Percentiles rank a stretch among this genome's conserved stretches.
phyloP scores from a whole-genome alignment of 352 stramenopile species.

The Plasmopara viticola region DNA sequence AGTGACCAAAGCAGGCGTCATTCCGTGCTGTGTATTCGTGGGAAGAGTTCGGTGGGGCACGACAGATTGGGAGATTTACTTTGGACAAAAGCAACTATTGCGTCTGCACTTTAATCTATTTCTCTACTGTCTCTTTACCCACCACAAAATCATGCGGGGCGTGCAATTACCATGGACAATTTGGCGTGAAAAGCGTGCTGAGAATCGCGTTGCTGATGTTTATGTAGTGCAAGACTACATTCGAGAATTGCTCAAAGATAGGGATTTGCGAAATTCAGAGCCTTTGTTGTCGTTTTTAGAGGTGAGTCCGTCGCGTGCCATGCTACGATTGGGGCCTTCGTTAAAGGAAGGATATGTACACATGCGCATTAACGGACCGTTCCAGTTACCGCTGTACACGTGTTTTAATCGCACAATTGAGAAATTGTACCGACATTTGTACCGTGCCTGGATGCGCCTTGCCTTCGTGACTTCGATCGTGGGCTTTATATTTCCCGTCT shows the following conservation, averaged over 20 bases:
- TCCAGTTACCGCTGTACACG: conserved; percentile 78
- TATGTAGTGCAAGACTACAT: conserved; percentile 76
- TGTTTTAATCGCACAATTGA: conserved; percentile 84
- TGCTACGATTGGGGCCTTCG: conserved; percentile 67
- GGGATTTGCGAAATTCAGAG: conserved; percentile 68
- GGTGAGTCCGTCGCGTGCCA: conserved; percentile 67
- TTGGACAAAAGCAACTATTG: conserved; percentile 80
- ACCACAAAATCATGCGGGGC: conserved; percentile 35
- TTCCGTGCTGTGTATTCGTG: conserved; percentile 81
- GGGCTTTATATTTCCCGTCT: conserved; percentile 74
- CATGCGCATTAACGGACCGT: conserved; percentile 85
- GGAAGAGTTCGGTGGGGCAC: conserved; percentile 71
- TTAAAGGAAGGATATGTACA: conserved; percentile 85
- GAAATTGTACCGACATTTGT: conserved; percentile 74
- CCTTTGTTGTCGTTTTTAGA: conserved; percentile 74
- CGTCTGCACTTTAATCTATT: conserved; percentile 63
- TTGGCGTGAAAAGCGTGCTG: conserved; percentile 72
- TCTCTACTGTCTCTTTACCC: conserved; percentile 42
- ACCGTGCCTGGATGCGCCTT: conserved; percentile 83
- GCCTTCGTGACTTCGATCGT: conserved; percentile 76
- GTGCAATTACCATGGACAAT: conserved; percentile 72
- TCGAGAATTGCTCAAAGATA: conserved; percentile 46
- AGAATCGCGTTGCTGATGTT: conserved; percentile 61
- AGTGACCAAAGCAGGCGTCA: conserved; percentile 56
- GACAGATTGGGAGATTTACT: conserved; percentile 81